Conservation (phyloP, 495 filamentous ascomycete species). For the Hypoxylon fuscum region DNA sequence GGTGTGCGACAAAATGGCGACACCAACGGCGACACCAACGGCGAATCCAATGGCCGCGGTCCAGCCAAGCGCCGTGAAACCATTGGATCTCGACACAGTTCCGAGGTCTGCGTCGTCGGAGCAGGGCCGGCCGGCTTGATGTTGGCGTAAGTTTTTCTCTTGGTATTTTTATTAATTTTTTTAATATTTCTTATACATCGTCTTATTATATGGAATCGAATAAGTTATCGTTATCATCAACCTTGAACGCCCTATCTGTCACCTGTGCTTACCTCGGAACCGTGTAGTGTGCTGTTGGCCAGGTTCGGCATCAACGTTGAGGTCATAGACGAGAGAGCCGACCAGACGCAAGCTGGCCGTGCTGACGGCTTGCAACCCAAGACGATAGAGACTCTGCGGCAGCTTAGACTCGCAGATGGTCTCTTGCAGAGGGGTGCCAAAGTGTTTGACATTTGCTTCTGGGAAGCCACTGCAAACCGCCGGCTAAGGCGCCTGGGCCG, state of each 20-base stretch:
- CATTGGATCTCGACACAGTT: constrained; percentile 43
- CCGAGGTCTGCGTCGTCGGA: constrained; percentile 72
- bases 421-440: constrained; percentile 69
- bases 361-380: constrained; percentile 78
- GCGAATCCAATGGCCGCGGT: constrained; percentile 32
- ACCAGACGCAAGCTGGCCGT: constrained; percentile 68
- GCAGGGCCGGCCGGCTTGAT: constrained; percentile 76
- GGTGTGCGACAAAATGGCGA: constrained; percentile 39
- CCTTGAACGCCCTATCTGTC: background rate
- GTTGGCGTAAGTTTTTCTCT: constrained; percentile 63
- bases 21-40: constrained; percentile 35
- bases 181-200: background rate
- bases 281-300: constrained; percentile 65
- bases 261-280: constrained; percentile 22
- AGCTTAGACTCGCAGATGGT: constrained; percentile 71
- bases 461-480: constrained; percentile 67
- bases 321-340: constrained; percentile 69
- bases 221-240: background rate
- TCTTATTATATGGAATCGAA: background rate
- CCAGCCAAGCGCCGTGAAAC: constrained; percentile 41
- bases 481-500: constrained; percentile 35
- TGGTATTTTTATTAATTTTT: background rate
- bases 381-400: constrained; percentile 71
- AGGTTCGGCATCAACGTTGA: constrained; percentile 70
- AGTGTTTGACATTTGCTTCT: constrained; percentile 77